Evolutionary conservation across 2,329 filamentous ascomycete genomes (phyloP).

Genomic region (Hypoxylon sp.): DNA sequence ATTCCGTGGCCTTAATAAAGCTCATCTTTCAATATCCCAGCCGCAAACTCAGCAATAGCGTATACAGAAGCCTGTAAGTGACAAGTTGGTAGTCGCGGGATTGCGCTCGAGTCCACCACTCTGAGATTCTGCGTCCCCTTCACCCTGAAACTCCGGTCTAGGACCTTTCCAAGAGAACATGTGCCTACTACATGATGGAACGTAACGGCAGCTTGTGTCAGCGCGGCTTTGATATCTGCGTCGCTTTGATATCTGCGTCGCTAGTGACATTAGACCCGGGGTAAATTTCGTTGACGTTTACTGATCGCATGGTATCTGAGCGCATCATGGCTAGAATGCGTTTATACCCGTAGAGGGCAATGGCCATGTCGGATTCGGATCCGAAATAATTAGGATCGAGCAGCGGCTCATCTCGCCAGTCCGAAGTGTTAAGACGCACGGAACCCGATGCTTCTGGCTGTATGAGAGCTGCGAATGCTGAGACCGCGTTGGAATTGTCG

Average conservation of each 20-base stretch:
- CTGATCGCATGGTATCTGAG: constrained; percentile 18
- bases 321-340: constrained; percentile 32
- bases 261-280: constrained; percentile 40
- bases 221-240: constrained; percentile 33
- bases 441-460: constrained; percentile 44
- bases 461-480: constrained; percentile 50
- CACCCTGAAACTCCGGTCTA: constrained; percentile 41
- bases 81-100: constrained; percentile 41
- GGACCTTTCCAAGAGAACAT: constrained; percentile 39
- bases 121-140: constrained; percentile 42
- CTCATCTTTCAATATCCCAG: constrained; percentile 33
- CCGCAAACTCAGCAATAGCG: constrained; percentile 38
- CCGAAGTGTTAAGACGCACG: constrained; percentile 63
- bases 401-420: constrained; percentile 67
- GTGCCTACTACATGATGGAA: constrained; percentile 47
- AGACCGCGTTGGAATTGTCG: constrained; percentile 56
- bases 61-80: constrained; percentile 42
- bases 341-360: constrained; percentile 39
- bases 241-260: constrained; percentile 40
- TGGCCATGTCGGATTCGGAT: constrained; percentile 55
- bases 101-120: constrained; percentile 43
- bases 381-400: constrained; percentile 67
- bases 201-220: constrained; percentile 31
- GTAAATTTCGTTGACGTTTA: constrained; percentile 34
- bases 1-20: background rate